Conservation (phyloP, 1,284 basidiomycete genomes). For the Irpex sp. region DNA sequence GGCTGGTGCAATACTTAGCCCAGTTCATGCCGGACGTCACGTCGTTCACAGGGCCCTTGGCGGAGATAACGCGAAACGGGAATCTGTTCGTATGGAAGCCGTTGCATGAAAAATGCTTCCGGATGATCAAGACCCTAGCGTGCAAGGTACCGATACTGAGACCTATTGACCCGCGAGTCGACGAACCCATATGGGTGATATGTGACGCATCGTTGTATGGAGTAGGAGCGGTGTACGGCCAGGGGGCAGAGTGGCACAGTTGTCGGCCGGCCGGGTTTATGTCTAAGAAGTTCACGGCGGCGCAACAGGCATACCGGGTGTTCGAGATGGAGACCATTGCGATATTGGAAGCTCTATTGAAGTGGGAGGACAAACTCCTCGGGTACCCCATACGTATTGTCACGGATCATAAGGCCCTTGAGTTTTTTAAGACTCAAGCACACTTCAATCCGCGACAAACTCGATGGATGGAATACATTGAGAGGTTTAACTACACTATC, state of each 20-base stretch:
- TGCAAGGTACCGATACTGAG: neutral
- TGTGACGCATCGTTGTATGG: neutral
- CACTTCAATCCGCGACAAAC: slow-evolving; percentile 17
- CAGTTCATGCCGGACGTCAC: slow-evolving; percentile 32
- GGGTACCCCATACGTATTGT: slow-evolving; percentile 20
- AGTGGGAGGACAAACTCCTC: slow-evolving; percentile 33
- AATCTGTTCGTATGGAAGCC: neutral
- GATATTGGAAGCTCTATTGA: slow-evolving; percentile 30
- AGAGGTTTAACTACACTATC: slow-evolving; percentile 16
- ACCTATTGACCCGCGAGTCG: neutral
- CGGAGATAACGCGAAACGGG: slow-evolving; percentile 17
- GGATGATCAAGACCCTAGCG: neutral
- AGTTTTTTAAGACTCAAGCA: slow-evolving; percentile 26
- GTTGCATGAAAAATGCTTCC: neutral
- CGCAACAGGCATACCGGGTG: slow-evolving; percentile 31
- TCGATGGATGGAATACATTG: slow-evolving; percentile 30
- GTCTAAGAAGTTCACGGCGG: slow-evolving; percentile 20
- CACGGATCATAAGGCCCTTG: slow-evolving; percentile 31
- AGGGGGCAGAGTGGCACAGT: neutral
- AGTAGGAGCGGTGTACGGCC: neutral
- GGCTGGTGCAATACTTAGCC: slow-evolving; percentile 34
- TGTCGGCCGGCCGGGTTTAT: neutral
- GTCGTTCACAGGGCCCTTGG: slow-evolving; percentile 7
- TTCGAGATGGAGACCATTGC: slow-evolving; percentile 32
- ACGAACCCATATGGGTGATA: neutral